Percentiles rank a stretch among this genome's conserved stretches.
phyloP scores from a whole-genome alignment of 495 filamentous ascomycete species.

The Trichoderma parareesei region DNA sequence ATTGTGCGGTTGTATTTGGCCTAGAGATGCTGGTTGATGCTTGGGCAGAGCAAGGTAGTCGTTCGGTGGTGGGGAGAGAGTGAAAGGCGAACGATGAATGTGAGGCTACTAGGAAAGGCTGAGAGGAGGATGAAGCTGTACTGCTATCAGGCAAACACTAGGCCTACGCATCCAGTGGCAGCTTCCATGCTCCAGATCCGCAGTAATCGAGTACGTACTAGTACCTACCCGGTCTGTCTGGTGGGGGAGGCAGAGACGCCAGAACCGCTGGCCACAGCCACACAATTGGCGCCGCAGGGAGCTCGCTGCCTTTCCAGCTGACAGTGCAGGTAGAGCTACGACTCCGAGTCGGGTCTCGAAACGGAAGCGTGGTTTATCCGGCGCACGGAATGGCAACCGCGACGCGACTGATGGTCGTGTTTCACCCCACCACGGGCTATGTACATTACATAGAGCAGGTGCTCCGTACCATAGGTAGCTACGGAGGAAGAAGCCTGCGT shows the following conservation, averaged over 20 bases:
- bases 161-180: constrained; percentile 10
- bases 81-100: neutral
- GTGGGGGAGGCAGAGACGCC: neutral
- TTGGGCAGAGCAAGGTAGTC: neutral
- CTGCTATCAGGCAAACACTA: constrained; percentile 12
- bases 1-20: constrained; percentile 18
- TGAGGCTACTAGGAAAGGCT: constrained; percentile 12
- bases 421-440: neutral
- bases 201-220: neutral
- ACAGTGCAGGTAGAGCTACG: neutral
- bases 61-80: constrained; percentile 15
- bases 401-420: constrained; percentile 2
- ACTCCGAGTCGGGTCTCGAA: no score
- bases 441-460: neutral
- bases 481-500: neutral
- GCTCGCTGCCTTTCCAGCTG: neutral
- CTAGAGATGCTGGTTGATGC: neutral
- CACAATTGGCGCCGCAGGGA: neutral
- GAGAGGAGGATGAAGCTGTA: constrained; percentile 17
- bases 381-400: constrained; percentile 1
- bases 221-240: neutral
- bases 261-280: neutral
- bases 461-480: neutral
- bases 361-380: constrained; percentile 2
- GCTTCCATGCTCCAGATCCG: neutral